phyloP scores from a whole-genome alignment of 805 yeast species.

The Pichia heedii region DNA sequence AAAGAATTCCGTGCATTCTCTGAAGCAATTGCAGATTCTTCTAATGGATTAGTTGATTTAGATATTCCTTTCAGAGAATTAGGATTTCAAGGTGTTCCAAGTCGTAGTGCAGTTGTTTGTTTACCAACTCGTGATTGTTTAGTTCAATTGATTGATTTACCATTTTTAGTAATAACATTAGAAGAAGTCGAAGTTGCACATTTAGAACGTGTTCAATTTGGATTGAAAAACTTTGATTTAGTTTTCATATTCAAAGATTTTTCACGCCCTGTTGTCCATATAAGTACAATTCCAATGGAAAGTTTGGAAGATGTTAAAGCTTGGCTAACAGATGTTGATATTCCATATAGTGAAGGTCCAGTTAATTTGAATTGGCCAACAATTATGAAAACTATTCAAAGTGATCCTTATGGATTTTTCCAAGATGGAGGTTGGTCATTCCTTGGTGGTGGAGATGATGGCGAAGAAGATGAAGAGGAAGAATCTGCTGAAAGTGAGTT shows the following conservation, averaged over 20 bases:
- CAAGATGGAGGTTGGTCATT: constrained; percentile 95
- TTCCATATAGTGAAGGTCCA: constrained; percentile 90
- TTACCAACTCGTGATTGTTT: constrained; percentile 97
- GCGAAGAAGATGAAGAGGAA: constrained; percentile 57
- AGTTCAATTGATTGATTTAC: constrained; percentile 89
- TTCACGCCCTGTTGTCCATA: constrained; percentile 76
- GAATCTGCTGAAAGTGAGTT: constrained; percentile 60
- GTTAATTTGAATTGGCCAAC: constrained; percentile 93
- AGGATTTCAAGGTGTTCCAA: constrained; percentile 97
- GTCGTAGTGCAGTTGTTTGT: constrained; percentile 85
- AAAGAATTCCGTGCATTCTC: constrained; percentile 86
- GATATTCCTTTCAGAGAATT: constrained; percentile 94
- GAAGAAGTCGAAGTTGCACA: constrained; percentile 92
- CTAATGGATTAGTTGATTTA: constrained; percentile 74
- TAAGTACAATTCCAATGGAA: constrained; percentile 92
- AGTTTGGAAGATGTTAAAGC: constrained; percentile 85
- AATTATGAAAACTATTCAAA: constrained; percentile 86
- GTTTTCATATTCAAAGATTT: constrained; percentile 96
- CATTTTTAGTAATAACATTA: constrained; percentile 83
- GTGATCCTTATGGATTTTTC: constrained; percentile 93
- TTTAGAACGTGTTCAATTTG: constrained; percentile 94
- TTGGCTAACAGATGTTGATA: constrained; percentile 97
- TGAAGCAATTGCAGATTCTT: constrained; percentile 82
- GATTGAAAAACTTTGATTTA: constrained; percentile 89
- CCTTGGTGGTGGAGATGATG: constrained; percentile 81